Conservation (phyloP, 768 basidiomycete species). For the Psilocybe sp. region DNA sequence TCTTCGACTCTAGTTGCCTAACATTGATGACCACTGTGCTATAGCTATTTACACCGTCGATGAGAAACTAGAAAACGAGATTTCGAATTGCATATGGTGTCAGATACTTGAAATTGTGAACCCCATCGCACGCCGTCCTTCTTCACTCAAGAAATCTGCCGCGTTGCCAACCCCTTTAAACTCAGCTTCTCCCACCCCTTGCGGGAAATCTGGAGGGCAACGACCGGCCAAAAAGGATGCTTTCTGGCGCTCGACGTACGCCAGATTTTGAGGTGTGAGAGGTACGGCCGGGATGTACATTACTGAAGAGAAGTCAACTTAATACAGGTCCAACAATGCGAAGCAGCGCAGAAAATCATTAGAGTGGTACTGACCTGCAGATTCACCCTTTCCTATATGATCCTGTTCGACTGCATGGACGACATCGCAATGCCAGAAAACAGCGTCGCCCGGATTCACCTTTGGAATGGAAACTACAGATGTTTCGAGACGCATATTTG, state of each 20-base stretch:
- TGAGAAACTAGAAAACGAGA: too few species aligned
- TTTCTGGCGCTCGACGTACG: constrained; percentile 61
- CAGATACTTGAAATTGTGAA: constrained; percentile 11
- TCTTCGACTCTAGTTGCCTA: too few species aligned
- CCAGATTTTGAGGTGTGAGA: constrained; percentile 55
- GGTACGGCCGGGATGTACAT: constrained; percentile 82
- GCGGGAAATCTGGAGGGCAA: constrained; percentile 72
- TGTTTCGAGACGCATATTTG: constrained; percentile 59
- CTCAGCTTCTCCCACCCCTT: constrained; percentile 33
- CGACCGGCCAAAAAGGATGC: constrained; percentile 56
- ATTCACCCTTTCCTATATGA: constrained; percentile 53
- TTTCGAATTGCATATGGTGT: too few species aligned
- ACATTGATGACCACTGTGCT: too few species aligned
- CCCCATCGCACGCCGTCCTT: constrained; percentile 41
- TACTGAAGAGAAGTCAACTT: constrained; percentile 34
- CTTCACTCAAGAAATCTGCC: constrained; percentile 31
- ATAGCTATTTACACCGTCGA: too few species aligned
- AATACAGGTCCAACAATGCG: background rate
- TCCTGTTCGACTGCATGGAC: constrained; percentile 48
- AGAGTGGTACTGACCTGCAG: constrained; percentile 38
- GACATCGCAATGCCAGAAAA: constrained; percentile 73
- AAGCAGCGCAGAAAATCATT: background rate
- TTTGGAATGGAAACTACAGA: constrained; percentile 72
- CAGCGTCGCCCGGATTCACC: constrained; percentile 74
- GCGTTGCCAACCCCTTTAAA: constrained; percentile 34